Base-by-base conservation (phyloP, 1,284 basidiomycete species). In the Singerocomus rubriflavus region DNA sequence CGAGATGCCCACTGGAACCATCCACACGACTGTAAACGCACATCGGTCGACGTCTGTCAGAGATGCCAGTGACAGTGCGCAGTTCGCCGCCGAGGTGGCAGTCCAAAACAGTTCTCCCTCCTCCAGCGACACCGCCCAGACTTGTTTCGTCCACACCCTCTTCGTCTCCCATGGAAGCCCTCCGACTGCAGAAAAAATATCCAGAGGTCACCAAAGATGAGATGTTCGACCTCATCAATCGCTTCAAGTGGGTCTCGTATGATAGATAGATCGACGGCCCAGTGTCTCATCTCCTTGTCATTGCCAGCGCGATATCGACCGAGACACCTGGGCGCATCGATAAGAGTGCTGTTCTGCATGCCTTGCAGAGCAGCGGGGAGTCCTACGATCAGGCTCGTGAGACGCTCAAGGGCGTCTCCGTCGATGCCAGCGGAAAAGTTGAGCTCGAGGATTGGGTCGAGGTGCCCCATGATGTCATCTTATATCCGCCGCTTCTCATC, bases 361-460 rank as follows among this genome's bases (percentile, higher is more conserved):
- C 86, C 5, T 66, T 97, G 4, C 85, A 94, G 65, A 69, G 80
- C 17, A 80, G 79, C 30, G 92, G 92, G 50, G 84, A 93, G 64
- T 91, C 90, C n/a, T 97, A 97, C 64, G 94, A 98, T 74, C 79
- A 84, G 50, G 93, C 88, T 6, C 77, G 91, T 59, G 88, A 91
- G 71, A 98, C 95, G 0, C 77, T 99, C 68, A 99, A 99, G 75
- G 82, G 88, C 58, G 95, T 98, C 66, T 89, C 88, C 58, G 83
- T 98, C 38, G 96, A 99, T 67, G 88, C 96, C 7, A 93, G 89
- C 61, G 97, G 97, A 33, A 92, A 94, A 66, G 87, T 99, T 52
- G 97, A 98, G 72, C 76, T 99, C 52, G 97, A 99, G 60, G 96
- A 99, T 70, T 99, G 94, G 85, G 94, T 99, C 43, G 93, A 96